Base-by-base conservation (phyloP, 768 basidiomycete species). In the Thelephora ganbajun region DNA sequence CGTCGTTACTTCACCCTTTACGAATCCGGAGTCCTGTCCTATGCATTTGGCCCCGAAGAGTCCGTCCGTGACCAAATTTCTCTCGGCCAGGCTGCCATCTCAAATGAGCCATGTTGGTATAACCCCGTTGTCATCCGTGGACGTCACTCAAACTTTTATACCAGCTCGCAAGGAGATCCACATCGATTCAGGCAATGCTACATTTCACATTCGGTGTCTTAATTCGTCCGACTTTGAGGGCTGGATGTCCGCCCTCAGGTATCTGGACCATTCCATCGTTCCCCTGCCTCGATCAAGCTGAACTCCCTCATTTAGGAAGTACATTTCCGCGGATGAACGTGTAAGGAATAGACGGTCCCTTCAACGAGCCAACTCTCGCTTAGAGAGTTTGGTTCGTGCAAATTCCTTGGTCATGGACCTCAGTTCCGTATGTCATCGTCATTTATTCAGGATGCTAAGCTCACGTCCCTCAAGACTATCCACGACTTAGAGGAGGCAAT, bases 161-260 rank as follows among this genome's bases (percentile, higher is more conserved):
- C 68, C 69, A n/a, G 80, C 80, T 3, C 74, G 80, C 50, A 84
- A 73, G 59, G 83, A 89, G 56, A 85, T 90, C 44, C 85, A 88
- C 55, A 69, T 91, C 43, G 87, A 91, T 57, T 79, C 83, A 2
- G 72, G 68, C 55, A 77, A 69, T 39, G 80, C 80, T 22, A 89
- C 83, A 0, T 90, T 89, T 59, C 87, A 90, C 61, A 74, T 90
- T 52, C 84, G 81, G 61, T 86, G 83, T 59, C 63, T 86, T n/a
- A 79, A 66, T 43, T 63, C 64, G 14, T 74, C 77, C 7, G 87
- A 90, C 56, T 89, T 86, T 53, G 65, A 77, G 44, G 64, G 58
- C 43, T 90, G 87, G 87, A 83, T 84, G 74, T 52, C 66, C 20
- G 79, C 80, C 22, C 75, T 88, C 57, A 79, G 86, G 85, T 83